Evolutionary conservation across 1,284 basidiomycete genomes (phyloP).

Genomic region (Pseudomicrostroma phylloplanum): DNA sequence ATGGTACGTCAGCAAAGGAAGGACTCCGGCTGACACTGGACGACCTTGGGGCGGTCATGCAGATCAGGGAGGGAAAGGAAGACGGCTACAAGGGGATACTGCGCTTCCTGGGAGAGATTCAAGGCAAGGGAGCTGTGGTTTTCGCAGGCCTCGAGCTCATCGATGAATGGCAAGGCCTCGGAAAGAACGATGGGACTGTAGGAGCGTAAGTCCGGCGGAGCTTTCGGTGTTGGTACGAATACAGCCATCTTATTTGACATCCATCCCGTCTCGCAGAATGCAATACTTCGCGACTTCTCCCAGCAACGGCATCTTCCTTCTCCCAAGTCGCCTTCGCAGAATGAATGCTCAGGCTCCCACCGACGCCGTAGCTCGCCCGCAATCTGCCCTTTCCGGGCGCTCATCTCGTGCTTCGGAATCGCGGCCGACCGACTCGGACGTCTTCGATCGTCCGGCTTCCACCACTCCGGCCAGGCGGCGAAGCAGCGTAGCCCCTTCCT

Average conservation of each 20-base stretch:
- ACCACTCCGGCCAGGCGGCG: slow-evolving; percentile 20
- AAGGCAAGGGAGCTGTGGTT: slow-evolving; percentile 29
- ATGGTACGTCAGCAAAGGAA: background rate
- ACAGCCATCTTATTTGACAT: background rate
- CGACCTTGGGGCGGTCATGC: slow-evolving; percentile 36
- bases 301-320: slow-evolving; percentile 84
- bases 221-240: background rate
- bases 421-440: slow-evolving; percentile 10
- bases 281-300: slow-evolving; percentile 81
- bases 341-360: slow-evolving; percentile 27
- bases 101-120: slow-evolving; percentile 41
- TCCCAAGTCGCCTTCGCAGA: slow-evolving; percentile 63
- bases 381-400: slow-evolving; percentile 39
- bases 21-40: slow-evolving; percentile 19
- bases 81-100: slow-evolving; percentile 30
- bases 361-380: slow-evolving; percentile 43
- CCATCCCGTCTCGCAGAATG: slow-evolving; percentile 54
- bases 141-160: slow-evolving; percentile 47
- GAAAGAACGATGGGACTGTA: slow-evolving; percentile 90
- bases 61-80: slow-evolving; percentile 13
- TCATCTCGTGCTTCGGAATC: slow-evolving; percentile 28
- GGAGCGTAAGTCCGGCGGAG: slow-evolving; percentile 63
- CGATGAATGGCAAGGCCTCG: slow-evolving; percentile 61
- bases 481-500: slow-evolving; percentile 7
- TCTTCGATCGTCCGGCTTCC: slow-evolving; percentile 23